Percentiles rank a stretch among this genome's conserved stretches.
Evolutionary conservation across 805 yeast species (phyloP).

Genomic region (Zygoascus bituminiphila): DNA sequence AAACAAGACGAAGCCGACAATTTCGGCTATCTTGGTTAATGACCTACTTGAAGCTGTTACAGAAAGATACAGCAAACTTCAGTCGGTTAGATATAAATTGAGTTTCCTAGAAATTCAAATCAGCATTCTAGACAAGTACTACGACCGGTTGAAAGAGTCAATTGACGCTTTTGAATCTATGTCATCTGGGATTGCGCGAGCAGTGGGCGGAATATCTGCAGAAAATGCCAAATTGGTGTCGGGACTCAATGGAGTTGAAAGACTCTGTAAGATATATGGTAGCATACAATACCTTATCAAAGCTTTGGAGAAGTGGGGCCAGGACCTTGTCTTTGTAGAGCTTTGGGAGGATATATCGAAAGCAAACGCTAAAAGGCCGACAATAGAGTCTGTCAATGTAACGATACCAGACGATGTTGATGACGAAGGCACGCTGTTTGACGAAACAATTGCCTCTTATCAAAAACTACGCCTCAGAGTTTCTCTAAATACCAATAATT

Average conservation of each 20-base stretch:
- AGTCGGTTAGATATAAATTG: constrained; percentile 45
- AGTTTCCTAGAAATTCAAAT: constrained; percentile 54
- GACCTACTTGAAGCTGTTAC: constrained; percentile 52
- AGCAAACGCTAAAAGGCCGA: constrained; percentile 15
- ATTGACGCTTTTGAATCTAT: constrained; percentile 37
- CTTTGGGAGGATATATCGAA: constrained; percentile 32
- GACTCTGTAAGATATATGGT: constrained; percentile 35
- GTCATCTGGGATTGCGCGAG: constrained; percentile 30
- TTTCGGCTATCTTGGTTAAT: constrained; percentile 49
- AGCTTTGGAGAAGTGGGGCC: constrained; percentile 37
- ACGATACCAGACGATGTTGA: constrained; percentile 18
- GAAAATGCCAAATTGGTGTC: constrained; percentile 26
- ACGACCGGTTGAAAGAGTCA: constrained; percentile 35
- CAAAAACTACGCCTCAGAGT: constrained; percentile 27
- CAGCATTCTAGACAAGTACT: constrained; percentile 45
- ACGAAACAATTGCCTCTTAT: constrained; percentile 36
- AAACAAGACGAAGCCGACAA: constrained; percentile 49
- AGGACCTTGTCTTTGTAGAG: constrained; percentile 36
- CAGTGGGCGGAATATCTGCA: constrained; percentile 27
- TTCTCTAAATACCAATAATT: constrained; percentile 23
- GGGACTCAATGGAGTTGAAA: constrained; percentile 32
- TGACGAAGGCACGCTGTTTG: constrained; percentile 36
- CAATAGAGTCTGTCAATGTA: constrained; percentile 3
- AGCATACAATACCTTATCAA: constrained; percentile 32
- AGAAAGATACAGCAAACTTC: constrained; percentile 36